Conservation (phyloP, 169 alveolate genomes). For the Babesia divergens region DNA sequence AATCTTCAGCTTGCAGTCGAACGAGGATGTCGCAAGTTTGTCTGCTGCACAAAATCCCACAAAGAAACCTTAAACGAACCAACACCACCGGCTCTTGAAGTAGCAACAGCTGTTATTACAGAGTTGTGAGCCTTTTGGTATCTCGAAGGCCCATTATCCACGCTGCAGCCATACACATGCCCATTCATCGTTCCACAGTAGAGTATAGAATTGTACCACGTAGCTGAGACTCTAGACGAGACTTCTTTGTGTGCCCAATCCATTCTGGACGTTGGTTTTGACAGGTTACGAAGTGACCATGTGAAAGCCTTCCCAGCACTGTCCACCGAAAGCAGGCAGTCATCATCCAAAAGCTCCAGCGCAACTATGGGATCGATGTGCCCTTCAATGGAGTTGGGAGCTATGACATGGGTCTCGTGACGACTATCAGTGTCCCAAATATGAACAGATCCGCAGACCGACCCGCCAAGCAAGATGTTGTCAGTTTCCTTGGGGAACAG, state of each 20-base stretch:
- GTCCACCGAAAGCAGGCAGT: conserved; percentile 6
- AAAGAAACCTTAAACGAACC: neutral
- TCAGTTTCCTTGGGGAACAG: neutral
- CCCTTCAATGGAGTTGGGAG: neutral
- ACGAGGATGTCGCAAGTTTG: neutral
- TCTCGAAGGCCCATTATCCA: neutral
- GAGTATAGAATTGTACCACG: neutral
- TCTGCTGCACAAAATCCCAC: neutral
- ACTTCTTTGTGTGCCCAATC: neutral
- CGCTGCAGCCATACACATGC: neutral
- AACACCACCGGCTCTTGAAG: neutral
- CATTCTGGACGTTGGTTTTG: neutral
- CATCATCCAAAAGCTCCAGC: neutral
- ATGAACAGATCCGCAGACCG: conserved; percentile 3
- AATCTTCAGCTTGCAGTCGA: conserved; percentile 6
- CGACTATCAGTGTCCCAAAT: neutral
- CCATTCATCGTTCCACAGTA: conserved; percentile 8
- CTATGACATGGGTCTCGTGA: neutral
- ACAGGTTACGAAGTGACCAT: conserved; percentile 14
- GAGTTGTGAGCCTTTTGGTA: neutral
- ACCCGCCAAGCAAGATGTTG: neutral
- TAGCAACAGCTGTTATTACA: neutral
- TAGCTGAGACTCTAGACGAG: neutral
- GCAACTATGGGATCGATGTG: conserved; percentile 13
- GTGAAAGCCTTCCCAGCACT: conserved; percentile 4